Evolutionary conservation across 2,329 filamentous ascomycete genomes (phyloP).

Genomic region (Hypoxylon sp.): DNA sequence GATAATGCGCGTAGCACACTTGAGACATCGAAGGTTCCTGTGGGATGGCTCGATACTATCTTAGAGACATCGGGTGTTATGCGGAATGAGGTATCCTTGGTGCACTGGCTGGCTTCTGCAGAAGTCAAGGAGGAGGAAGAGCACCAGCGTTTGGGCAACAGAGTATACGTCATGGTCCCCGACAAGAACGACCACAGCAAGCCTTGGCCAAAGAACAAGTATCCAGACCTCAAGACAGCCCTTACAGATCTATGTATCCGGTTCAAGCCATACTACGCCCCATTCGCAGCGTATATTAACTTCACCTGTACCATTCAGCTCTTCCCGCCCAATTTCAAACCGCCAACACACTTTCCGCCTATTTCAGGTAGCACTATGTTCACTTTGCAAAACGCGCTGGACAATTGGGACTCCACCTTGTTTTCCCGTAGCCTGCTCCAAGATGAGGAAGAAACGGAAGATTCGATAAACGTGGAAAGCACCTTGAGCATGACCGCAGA

Average conservation of each 20-base stretch:
- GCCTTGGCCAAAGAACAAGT: conserved; percentile 42
- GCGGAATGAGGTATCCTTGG: conserved; percentile 22
- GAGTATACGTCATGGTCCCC: conserved; percentile 32
- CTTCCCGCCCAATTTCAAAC: conserved; percentile 31
- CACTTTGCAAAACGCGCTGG: conserved; percentile 38
- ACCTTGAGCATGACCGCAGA: neutral
- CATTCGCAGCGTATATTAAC: conserved; percentile 45
- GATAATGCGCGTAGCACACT: neutral
- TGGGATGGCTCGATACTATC: conserved; percentile 46
- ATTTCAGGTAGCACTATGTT: conserved; percentile 39
- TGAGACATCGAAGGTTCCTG: conserved; percentile 27
- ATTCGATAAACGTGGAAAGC: neutral
- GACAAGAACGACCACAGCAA: conserved; percentile 24
- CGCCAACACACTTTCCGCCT: conserved; percentile 12
- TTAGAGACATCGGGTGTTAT: conserved; percentile 45
- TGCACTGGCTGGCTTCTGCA: neutral
- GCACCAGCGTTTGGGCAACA: neutral
- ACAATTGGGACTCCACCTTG: conserved; percentile 30
- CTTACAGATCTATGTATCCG: conserved; percentile 43
- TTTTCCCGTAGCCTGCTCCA: neutral
- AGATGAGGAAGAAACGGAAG: conserved; percentile 5
- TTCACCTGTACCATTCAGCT: conserved; percentile 38
- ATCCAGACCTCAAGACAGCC: conserved; percentile 44
- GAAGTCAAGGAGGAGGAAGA: conserved; percentile 5
- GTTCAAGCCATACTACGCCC: conserved; percentile 44